Evolutionary conservation across 192 early-diverging fungal species (phyloP), one percentile per base, ranked within the genome.

Genomic region (Backusella morwellensis): DNA sequence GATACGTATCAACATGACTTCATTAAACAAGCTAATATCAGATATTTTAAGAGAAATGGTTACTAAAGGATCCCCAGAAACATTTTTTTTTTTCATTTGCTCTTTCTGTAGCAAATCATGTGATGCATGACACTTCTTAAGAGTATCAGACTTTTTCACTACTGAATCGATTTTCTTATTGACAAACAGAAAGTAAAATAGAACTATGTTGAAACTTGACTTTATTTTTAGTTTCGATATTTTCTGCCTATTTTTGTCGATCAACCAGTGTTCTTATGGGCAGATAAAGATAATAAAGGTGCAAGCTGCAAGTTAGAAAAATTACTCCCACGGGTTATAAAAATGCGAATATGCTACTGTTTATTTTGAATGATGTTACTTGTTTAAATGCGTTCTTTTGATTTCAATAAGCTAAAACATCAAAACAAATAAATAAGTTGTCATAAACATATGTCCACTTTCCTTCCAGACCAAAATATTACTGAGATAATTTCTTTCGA

Each of bases 371-470:
- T 56, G 19, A 44, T 6, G n/a, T 21, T 56, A 23, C 8, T 56
- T 21, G 7, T 21, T 26, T 56, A 56, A 56, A 56, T 21, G 3
- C 2, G 8, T n/a, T 21, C 1, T n/a, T 21, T 56, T 21, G n/a
- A 56, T 56, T 11, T 21, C 54, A 56, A 26, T 11, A 56, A 56
- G n/a, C 7, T 56, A 56, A 56, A 56, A 56, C 52, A 56, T 21
- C 52, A 56, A 56, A 56, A 56, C 54, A 56, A 56, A 56, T 56
- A 56, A 56, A 56, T 56, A 56, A 56, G n/a, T 21, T 26, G 54
- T 56, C 54, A 56, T 56, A 44, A 44, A 44, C 42, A 44, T 44
- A 44, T 14, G 15, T 44, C 15, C 17, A 44, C 4, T 44, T 44
- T 44, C 9, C 8, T 56, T 56, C 21, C 54, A 56, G 19, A 56